Conservation (phyloP, 163 green algal species). For the Scenedesmus sp. region DNA sequence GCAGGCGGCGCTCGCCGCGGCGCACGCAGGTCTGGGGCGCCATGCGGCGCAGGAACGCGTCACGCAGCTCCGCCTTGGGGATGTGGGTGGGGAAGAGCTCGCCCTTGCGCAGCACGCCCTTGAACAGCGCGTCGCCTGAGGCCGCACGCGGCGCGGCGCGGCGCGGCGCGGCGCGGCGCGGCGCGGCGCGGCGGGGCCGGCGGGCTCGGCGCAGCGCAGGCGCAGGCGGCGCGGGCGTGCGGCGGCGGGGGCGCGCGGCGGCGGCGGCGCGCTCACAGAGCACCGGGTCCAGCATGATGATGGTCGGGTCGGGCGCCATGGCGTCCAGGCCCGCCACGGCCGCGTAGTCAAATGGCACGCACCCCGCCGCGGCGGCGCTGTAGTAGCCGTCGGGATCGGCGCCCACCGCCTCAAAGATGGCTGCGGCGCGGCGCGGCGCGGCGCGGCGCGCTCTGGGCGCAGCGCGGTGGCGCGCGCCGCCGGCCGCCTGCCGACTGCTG, state of each 20-base stretch:
- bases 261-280: slow-evolving; percentile 4
- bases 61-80: slow-evolving; percentile 55
- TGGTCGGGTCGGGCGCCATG: slow-evolving; percentile 44
- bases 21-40: slow-evolving; percentile 49
- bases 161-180: too few species aligned
- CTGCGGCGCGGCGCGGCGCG: too few species aligned
- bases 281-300: slow-evolving; percentile 45
- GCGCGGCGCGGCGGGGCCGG: too few species aligned
- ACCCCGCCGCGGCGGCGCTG: slow-evolving; percentile 16
- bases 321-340: slow-evolving; percentile 53
- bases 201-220: background rate
- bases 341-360: slow-evolving; percentile 62
- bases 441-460: too few species aligned
- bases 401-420: slow-evolving; percentile 42
- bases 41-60: slow-evolving; percentile 54
- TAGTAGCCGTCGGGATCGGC: slow-evolving; percentile 43
- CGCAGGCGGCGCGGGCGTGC: background rate
- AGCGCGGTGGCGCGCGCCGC: too few species aligned
- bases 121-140: slow-evolving; percentile 63
- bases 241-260: slow-evolving; percentile 12
- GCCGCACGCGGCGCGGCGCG: too few species aligned
- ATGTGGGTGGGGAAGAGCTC: slow-evolving; percentile 59
- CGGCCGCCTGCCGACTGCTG: too few species aligned
- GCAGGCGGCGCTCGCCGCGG: background rate
- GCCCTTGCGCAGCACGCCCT: slow-evolving; percentile 58